phyloP scores from a whole-genome alignment of 495 filamentous ascomycete species.

The Tuber aestivum region DNA sequence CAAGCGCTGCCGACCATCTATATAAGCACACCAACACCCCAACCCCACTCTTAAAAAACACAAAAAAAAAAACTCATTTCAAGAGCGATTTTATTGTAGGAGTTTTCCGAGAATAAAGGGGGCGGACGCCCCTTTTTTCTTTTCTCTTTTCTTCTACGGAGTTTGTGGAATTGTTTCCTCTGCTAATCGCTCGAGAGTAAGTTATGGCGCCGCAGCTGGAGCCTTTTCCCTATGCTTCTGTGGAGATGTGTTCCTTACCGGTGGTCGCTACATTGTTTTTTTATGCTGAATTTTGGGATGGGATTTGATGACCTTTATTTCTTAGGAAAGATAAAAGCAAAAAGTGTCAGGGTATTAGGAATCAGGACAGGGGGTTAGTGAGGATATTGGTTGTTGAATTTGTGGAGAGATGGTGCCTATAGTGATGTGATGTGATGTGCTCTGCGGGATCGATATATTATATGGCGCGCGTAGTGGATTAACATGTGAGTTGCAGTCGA shows the following conservation, averaged over 20 bases:
- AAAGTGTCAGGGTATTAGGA: too few species aligned
- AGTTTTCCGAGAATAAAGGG: neutral
- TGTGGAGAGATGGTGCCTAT: neutral
- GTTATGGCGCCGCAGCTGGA: neutral
- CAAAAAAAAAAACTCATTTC: neutral
- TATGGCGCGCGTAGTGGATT: neutral
- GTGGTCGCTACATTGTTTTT: neutral
- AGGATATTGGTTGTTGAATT: neutral
- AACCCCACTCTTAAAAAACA: neutral
- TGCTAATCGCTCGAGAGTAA: constrained; percentile 3
- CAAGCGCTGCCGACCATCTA: neutral
- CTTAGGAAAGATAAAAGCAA: neutral
- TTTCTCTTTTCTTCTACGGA: neutral
- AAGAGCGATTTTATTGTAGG: constrained; percentile 2
- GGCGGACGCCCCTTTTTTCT: too few species aligned
- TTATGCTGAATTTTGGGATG: neutral
- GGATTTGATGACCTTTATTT: neutral
- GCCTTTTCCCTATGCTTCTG: neutral
- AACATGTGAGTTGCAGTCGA: neutral
- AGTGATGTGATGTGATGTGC: neutral
- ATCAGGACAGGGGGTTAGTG: too few species aligned
- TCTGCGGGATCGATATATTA: neutral
- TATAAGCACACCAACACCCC: neutral
- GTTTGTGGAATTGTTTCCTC: neutral
- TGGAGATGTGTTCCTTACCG: neutral